Evolutionary conservation across 148 eudicot genomes (phyloP).

Genomic region (Bassia scoparia): DNA sequence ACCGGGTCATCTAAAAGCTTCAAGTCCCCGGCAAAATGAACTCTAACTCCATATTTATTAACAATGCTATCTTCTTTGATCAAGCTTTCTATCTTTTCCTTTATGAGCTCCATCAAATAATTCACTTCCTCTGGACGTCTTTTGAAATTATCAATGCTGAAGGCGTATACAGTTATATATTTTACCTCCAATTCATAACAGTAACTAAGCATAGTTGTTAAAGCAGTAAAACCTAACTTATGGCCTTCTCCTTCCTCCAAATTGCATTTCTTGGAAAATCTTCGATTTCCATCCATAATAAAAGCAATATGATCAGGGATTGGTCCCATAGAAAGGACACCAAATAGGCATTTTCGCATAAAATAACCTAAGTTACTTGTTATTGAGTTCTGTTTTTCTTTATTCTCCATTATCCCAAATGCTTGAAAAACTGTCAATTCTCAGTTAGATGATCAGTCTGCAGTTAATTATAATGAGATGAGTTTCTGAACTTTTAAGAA

Average conservation of each 20-base stretch:
- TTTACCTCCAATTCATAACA: conserved; percentile 59
- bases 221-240: conserved; percentile 42
- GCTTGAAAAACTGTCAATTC: not conserved
- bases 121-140: conserved; percentile 62
- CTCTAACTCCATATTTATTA: conserved; percentile 57
- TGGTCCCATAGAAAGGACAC: conserved; percentile 45
- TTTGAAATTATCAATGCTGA: conserved; percentile 71
- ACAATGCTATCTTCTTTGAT: conserved; percentile 56
- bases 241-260: conserved; percentile 55
- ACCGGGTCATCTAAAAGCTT: conserved; percentile 45
- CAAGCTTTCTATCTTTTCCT: conserved; percentile 56
- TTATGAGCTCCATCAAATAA: conserved; percentile 54
- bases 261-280: conserved; percentile 51
- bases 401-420: conserved; percentile 14
- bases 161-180: conserved; percentile 56
- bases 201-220: conserved; percentile 47
- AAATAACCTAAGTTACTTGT: conserved; percentile 22
- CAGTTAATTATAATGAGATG: not conserved
- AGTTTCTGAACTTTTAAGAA: not conserved
- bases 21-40: conserved; percentile 58
- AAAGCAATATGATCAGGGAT: conserved; percentile 64
- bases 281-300: conserved; percentile 76
- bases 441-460: conserved; percentile 2
- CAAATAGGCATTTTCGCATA: conserved; percentile 39
- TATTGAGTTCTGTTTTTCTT: conserved; percentile 14